Conservation (phyloP, 163 green algal genomes). For the Scenedesmus sp. region DNA sequence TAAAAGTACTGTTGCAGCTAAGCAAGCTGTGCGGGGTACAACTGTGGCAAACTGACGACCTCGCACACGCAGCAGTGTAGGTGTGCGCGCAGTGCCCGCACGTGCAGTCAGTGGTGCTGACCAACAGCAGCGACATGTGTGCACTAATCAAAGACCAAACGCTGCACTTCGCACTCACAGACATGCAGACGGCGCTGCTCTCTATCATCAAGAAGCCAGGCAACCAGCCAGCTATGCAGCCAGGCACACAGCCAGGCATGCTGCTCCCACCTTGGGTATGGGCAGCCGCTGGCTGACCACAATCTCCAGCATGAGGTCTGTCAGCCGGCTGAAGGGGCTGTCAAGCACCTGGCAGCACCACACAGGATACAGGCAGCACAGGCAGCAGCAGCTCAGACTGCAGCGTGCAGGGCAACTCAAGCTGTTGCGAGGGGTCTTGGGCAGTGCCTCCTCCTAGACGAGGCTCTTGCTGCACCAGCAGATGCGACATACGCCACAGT, state of each 20-base stretch:
- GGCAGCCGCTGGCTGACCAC: constrained; percentile 80
- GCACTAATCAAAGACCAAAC: too few relatives aligned
- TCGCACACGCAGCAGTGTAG: not conserved
- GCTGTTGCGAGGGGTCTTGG: too few relatives aligned
- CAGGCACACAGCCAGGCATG: not conserved
- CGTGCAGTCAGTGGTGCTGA: not conserved
- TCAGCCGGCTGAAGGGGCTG: constrained; percentile 88
- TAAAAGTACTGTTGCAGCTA: too few relatives aligned
- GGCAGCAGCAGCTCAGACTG: too few relatives aligned
- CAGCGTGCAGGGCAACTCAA: too few relatives aligned
- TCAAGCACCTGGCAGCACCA: constrained; percentile 75
- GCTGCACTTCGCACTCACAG: not conserved
- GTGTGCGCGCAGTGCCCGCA: not conserved
- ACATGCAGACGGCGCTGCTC: not conserved
- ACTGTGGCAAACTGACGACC: too few relatives aligned
- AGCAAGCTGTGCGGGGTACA: too few relatives aligned
- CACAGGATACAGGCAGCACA: too few relatives aligned
- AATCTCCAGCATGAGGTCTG: constrained; percentile 93
- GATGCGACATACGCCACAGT: too few relatives aligned
- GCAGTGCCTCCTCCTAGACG: too few relatives aligned
- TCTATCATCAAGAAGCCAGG: not conserved
- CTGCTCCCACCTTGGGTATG: constrained; percentile 61
- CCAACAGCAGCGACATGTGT: not conserved
- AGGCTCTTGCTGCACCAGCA: too few relatives aligned
- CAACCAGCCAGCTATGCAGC: too few relatives aligned